A percentile compares a stretch with the other conserved stretches of the same genome.
Evolutionary conservation across 306 rosid species (phyloP).

Genomic region (Vigna mungo): DNA sequence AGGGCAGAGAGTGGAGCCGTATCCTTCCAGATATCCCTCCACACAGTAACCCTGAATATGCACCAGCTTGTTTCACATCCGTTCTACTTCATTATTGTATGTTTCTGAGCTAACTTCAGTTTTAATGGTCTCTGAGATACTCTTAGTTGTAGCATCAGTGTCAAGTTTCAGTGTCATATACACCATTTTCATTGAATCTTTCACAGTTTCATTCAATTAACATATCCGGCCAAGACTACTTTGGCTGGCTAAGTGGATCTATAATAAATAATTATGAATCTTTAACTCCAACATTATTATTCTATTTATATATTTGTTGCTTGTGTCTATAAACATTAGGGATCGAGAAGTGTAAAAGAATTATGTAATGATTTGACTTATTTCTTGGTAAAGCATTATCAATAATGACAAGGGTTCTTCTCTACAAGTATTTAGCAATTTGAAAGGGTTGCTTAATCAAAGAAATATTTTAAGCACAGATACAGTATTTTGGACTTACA

Average conservation of each 20-base stretch:
- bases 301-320: neutral
- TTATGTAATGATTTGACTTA: no score
- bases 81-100: no score
- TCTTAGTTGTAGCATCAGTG: neutral
- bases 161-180: constrained; percentile 35
- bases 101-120: no score
- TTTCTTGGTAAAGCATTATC: no score
- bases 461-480: no score
- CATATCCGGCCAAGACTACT: constrained; percentile 50
- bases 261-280: neutral
- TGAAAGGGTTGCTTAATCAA: no score
- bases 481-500: no score
- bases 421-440: no score
- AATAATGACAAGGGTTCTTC: no score
- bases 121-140: constrained; percentile 2
- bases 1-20: constrained; percentile 51
- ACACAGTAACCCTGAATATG: no score
- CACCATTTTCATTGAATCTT: constrained; percentile 12
- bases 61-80: no score
- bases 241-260: constrained; percentile 42
- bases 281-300: neutral
- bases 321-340: neutral
- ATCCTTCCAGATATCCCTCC: no score
- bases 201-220: constrained; percentile 22
- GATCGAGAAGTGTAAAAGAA: neutral